These are phyloP conservation scores for Botrytis sinoallii DNA, from an alignment of 2,329 filamentous ascomycete genomes.

Conservation along the genomic window DNA sequence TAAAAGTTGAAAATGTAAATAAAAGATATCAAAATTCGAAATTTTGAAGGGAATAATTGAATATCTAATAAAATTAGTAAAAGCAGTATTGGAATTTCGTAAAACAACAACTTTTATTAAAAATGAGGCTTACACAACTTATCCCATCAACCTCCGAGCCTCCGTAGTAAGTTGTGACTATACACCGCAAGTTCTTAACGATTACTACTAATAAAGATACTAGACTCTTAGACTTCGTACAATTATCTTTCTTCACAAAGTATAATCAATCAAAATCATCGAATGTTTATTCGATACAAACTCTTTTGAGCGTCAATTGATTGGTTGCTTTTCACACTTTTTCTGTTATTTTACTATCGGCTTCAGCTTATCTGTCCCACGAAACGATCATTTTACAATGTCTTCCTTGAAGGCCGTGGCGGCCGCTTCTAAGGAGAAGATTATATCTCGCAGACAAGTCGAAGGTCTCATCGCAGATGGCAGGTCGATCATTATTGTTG, in stretches of 20 bases:
- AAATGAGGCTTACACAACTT: no score
- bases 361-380: background rate
- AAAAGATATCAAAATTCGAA: no score
- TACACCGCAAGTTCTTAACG: background rate
- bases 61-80: no score
- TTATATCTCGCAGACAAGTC: constrained; percentile 62
- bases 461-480: constrained; percentile 83
- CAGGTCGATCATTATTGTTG: constrained; percentile 73
- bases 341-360: background rate
- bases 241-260: background rate
- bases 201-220: background rate
- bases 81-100: no score
- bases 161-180: no score
- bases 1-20: no score
- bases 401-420: constrained; percentile 20
- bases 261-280: background rate
- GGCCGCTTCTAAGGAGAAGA: constrained; percentile 11
- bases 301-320: background rate
- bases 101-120: no score
- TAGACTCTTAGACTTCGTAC: background rate
- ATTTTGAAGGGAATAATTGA: no score
- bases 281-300: background rate
- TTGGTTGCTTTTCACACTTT: background rate
- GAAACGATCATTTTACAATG: background rate
- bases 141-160: no score